phyloP scores from a whole-genome alignment of 176 grass and related monocot species.

The Triticum aestivum region IWGSC_CS_RefSeq_v2.1 NC_057798.1:72920563-72921062 shows the following conservation, averaged over 20 bases:
- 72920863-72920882: slow-evolving; percentile 84
- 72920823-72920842: slow-evolving; percentile 84
- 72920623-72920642: slow-evolving; percentile 82
- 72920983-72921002: slow-evolving; percentile 53
- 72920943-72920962: slow-evolving; percentile 84
- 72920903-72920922: slow-evolving; percentile 67
- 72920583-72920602: slow-evolving; percentile 97
- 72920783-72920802: slow-evolving; percentile 92
- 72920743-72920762: slow-evolving; percentile 76
- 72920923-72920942: slow-evolving; percentile 64
- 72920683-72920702: slow-evolving; percentile 67
- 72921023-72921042: slow-evolving; percentile 35
- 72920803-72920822: slow-evolving; percentile 56
- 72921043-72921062: slow-evolving; percentile 34
- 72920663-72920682: slow-evolving; percentile 53
- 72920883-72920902: slow-evolving; percentile 68
- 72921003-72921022: slow-evolving; percentile 40
- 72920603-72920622: slow-evolving; percentile 80
- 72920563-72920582: slow-evolving; percentile 86
- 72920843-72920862: slow-evolving; percentile 82
- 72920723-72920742: slow-evolving; percentile 63
- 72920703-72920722: slow-evolving; percentile 85
- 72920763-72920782: slow-evolving; percentile 86
- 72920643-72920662: slow-evolving; percentile 58
- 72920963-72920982: slow-evolving; percentile 73